These are phyloP conservation scores for Capronia americana DNA, from an alignment of 2,329 filamentous ascomycete genomes.

Conservation along the genomic window DNA sequence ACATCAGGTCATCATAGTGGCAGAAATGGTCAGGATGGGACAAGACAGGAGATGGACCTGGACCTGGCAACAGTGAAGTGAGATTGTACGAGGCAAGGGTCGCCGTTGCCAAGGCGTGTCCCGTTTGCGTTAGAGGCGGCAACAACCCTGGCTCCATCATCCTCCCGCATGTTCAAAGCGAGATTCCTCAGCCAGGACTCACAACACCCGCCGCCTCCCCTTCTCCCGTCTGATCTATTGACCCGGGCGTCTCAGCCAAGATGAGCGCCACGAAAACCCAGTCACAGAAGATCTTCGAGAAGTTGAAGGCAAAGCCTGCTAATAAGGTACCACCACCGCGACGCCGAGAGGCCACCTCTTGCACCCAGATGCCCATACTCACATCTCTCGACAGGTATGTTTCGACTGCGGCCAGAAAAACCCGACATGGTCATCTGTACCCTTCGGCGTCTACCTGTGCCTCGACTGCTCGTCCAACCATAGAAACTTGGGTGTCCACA, in stretches of 20 bases:
- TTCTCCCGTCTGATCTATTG: not conserved
- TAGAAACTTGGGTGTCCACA: conserved; percentile 96
- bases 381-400: conserved; percentile 70
- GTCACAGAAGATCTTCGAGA: conserved; percentile 97
- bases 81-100: not conserved
- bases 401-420: conserved; percentile 99
- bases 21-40: not conserved
- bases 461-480: conserved; percentile 98
- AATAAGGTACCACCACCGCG: conserved; percentile 73
- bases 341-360: conserved; percentile 38
- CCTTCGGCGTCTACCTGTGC: conserved; percentile 96
- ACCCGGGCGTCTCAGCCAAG: conserved; percentile 34
- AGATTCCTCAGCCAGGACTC: not conserved
- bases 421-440: conserved; percentile 97
- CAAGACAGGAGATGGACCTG: not conserved
- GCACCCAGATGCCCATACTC: conserved; percentile 29
- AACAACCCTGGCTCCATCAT: not conserved
- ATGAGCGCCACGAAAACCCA: conserved; percentile 87
- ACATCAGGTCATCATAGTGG: not conserved
- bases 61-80: not conserved
- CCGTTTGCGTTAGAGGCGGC: not conserved
- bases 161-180: not conserved
- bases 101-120: not conserved
- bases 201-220: not conserved
- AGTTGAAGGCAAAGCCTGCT: conserved; percentile 89